Base-by-base conservation (phyloP, 805 yeast species). In the Saccharomycopsis guyanensis region DNA sequence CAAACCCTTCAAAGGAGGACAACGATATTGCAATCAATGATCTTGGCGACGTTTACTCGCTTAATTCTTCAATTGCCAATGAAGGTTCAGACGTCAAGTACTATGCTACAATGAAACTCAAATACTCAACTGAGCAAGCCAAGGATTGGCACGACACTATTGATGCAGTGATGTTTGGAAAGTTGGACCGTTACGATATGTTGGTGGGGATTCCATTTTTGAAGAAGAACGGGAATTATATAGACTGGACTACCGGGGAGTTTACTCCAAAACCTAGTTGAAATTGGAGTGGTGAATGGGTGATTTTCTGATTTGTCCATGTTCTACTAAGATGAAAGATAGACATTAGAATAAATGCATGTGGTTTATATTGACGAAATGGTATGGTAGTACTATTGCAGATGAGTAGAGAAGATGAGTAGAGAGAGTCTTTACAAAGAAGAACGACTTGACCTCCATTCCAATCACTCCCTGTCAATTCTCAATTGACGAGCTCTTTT, bases 401-500 rank as follows among this genome's bases (percentile, higher is more conserved):
- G n/a, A n/a, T n/a, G n/a, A n/a, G n/a, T n/a, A n/a, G n/a, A n/a
- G n/a, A n/a, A n/a, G n/a, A n/a, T n/a, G n/a, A n/a, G n/a, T n/a
- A n/a, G n/a, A n/a, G n/a, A n/a, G n/a, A n/a, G n/a, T n/a, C n/a
- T n/a, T n/a, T n/a, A n/a, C n/a, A n/a, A n/a, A n/a, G n/a, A n/a
- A n/a, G n/a, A n/a, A n/a, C n/a, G n/a, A n/a, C n/a, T n/a, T n/a
- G n/a, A n/a, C n/a, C n/a, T n/a, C n/a, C n/a, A n/a, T n/a, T n/a
- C n/a, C n/a, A n/a, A n/a, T n/a, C n/a, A n/a, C n/a, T n/a, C n/a
- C n/a, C n/a, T n/a, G 63, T 66, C 47, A 64, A 66, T 43, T 56
- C 88, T 69, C 48, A 80, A 66, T 8, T 67, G 60, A 55, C 88
- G 71, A 10, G 82, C 80, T 47, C 70, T 73, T 40, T 72, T 72